Base-by-base conservation (phyloP, 495 filamentous ascomycete genomes). In the Clavariopsis aquatica region DNA sequence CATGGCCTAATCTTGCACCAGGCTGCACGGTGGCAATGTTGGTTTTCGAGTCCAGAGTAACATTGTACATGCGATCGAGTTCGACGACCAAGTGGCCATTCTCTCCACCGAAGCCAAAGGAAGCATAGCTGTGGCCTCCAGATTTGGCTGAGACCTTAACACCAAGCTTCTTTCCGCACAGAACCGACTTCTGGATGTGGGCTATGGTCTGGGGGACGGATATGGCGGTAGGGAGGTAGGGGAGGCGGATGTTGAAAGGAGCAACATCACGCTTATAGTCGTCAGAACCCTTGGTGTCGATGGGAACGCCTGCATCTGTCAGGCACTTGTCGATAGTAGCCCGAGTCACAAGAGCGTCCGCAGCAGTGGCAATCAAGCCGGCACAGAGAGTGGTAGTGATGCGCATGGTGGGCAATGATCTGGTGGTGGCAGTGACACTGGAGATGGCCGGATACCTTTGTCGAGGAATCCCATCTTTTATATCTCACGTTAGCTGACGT, bases 91-190 rank as follows among this genome's bases (percentile, higher is more conserved):
- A 72, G 34, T 78, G 81, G n/a, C 84, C 83, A 68, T 83, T 72
- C 10, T 74, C 66, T 12, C 82, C 81, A 19, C 83, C 81, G 62
- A 49, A 65, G 74, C 75, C 75, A 66, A 82, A 81, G 6, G 83
- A 85, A 1, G 78, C 85, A 73, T 87, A 91, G 20, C 86, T 89
- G 70, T 92, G 90, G 0, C 90, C 90, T 15, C 89, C 89, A 28
- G 83, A 84, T 66, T 81, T 84, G 10, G 88, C 78, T 65, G 90
- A 87, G 19, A 91, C 86, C 66, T 88, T 87, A 66, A 84, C 74
- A 38, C 73, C 76, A 53, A 79, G 73, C 8, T 74, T 66, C 0
- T 70, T 76, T 0, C 87, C 88, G 66, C 87, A 90, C 55, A 77
- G 79, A 12, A 90, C 78, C 5, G 85, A 78, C 20, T 69, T 77